These are phyloP conservation scores for Lipomyces sp. DNA, from an alignment of 805 yeast genomes.

Conservation along the genomic window DNA sequence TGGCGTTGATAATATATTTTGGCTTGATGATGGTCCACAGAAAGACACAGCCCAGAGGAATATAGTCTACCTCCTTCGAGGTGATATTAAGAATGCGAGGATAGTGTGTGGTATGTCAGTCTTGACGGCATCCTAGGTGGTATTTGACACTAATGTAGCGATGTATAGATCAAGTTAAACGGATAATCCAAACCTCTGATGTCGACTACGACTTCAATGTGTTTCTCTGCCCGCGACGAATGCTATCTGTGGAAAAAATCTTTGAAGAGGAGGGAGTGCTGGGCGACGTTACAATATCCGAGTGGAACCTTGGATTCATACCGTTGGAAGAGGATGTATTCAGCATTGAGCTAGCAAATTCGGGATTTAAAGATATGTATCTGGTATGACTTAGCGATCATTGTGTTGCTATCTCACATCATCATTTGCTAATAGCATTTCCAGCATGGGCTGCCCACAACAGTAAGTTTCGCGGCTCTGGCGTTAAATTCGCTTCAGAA, in stretches of 20 bases:
- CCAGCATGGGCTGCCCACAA: constrained; percentile 37
- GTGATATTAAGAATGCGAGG: constrained; percentile 37
- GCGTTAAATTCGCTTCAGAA: constrained; percentile 55
- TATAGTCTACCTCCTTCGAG: constrained; percentile 41
- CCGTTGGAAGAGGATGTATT: constrained; percentile 52
- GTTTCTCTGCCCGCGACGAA: constrained; percentile 41
- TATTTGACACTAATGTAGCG: constrained; percentile 6
- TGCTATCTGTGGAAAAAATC: constrained; percentile 40
- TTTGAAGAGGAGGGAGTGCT: constrained; percentile 48
- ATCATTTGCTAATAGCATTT: constrained; percentile 32
- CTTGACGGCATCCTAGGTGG: background rate
- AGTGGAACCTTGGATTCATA: constrained; percentile 54
- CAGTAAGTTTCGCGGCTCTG: constrained; percentile 55
- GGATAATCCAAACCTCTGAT: constrained; percentile 33
- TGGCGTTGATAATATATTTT: constrained; percentile 56
- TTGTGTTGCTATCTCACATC: background rate
- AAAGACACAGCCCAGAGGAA: constrained; percentile 30
- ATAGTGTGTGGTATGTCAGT: constrained; percentile 24
- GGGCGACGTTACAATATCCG: constrained; percentile 49
- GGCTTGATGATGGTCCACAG: constrained; percentile 48
- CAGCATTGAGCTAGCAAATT: constrained; percentile 50
- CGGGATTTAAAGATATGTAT: constrained; percentile 52
- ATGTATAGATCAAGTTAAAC: constrained; percentile 31
- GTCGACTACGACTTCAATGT: constrained; percentile 39
- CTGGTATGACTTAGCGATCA: constrained; percentile 4